Evolutionary conservation across 768 basidiomycete species (phyloP).

Genomic region (Pholiota molesta): DNA sequence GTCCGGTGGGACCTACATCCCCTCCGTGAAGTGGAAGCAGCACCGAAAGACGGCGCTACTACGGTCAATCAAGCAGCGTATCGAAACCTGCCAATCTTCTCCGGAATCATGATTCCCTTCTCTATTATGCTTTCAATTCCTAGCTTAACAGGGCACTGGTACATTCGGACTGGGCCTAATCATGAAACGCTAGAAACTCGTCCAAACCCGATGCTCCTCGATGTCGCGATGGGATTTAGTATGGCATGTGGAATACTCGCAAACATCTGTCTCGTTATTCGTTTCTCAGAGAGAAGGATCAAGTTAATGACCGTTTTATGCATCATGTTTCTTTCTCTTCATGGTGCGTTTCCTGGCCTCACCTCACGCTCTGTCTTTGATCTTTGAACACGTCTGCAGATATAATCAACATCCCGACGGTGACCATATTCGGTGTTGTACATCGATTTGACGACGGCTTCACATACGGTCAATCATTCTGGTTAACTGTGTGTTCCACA

Average conservation of each 20-base stretch:
- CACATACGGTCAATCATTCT: constrained; percentile 71
- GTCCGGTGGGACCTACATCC: background rate
- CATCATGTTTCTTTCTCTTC: constrained; percentile 65
- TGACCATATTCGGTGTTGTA: constrained; percentile 63
- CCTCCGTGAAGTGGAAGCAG: background rate
- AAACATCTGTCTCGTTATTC: constrained; percentile 63
- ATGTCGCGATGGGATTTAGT: constrained; percentile 65
- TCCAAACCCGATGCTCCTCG: constrained; percentile 59
- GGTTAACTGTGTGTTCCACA: constrained; percentile 80
- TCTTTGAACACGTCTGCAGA: constrained; percentile 43
- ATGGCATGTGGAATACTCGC: constrained; percentile 71
- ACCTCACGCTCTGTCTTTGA: constrained; percentile 4
- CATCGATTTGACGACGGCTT: constrained; percentile 68
- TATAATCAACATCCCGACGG: constrained; percentile 62
- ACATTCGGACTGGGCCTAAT: constrained; percentile 55
- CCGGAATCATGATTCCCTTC: constrained; percentile 73
- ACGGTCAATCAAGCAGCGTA: constrained; percentile 38
- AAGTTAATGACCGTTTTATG: constrained; percentile 64
- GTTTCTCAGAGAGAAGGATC: constrained; percentile 74
- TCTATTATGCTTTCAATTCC: constrained; percentile 84
- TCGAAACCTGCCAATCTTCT: constrained; percentile 64
- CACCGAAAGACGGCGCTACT: background rate
- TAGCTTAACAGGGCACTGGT: constrained; percentile 77
- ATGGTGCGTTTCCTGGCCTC: constrained; percentile 49
- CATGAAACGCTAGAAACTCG: constrained; percentile 45